These are phyloP conservation scores for Apiotrichum gracile DNA, from an alignment of 1,284 basidiomycete genomes.

Conservation along the genomic window DNA sequence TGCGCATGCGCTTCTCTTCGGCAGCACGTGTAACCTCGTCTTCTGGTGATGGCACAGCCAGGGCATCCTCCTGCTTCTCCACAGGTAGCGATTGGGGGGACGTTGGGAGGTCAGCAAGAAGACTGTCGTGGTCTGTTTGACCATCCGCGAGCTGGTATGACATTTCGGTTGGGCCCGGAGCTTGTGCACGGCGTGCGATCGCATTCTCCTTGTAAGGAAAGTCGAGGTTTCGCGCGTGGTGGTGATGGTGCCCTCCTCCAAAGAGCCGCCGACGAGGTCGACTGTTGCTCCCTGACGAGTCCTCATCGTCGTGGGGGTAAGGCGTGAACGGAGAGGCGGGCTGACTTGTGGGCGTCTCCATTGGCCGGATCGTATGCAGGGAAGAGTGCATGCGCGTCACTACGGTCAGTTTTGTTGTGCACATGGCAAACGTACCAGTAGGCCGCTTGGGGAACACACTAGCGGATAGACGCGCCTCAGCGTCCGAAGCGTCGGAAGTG, in stretches of 20 bases:
- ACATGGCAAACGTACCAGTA: slow-evolving; percentile 11
- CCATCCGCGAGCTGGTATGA: slow-evolving; percentile 24
- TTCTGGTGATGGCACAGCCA: no score
- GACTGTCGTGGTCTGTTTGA: not conserved
- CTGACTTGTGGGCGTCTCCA: slow-evolving; percentile 6
- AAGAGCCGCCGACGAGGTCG: no score
- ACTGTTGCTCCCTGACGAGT: no score
- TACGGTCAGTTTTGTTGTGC: not conserved
- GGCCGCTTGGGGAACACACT: slow-evolving; percentile 14
- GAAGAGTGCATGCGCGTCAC: slow-evolving; percentile 35
- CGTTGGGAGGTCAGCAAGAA: not conserved
- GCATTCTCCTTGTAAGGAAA: slow-evolving; percentile 43
- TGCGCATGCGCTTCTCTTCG: slow-evolving; percentile 52
- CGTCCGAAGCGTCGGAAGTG: not conserved
- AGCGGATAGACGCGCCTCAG: slow-evolving; percentile 16
- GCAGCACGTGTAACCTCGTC: slow-evolving; percentile 16
- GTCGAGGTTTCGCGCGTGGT: no score
- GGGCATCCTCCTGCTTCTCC: slow-evolving; percentile 37
- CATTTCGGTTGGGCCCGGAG: slow-evolving; percentile 27
- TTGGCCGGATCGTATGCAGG: slow-evolving; percentile 39
- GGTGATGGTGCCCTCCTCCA: not conserved
- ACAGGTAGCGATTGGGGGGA: slow-evolving; percentile 23
- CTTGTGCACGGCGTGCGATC: slow-evolving; percentile 33
- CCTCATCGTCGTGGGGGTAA: not conserved
- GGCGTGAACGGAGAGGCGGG: not conserved